phyloP scores from a whole-genome alignment of 192 early-diverging fungal species.

The Diversispora epigaea region DNA sequence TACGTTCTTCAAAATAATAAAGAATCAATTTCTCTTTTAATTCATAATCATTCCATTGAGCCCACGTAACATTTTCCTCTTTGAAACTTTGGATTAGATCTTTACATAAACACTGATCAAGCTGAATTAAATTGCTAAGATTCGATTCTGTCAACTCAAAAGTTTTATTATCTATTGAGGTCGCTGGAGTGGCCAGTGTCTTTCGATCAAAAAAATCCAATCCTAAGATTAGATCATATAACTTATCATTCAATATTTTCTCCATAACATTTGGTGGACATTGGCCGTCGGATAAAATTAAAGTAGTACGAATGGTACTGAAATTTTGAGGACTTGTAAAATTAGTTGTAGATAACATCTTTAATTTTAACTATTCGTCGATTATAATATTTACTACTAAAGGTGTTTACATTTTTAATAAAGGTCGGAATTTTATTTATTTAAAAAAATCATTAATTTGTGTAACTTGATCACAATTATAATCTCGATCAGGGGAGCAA shows the following conservation, averaged over 20 bases:
- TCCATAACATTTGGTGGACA: slow-evolving; percentile 22
- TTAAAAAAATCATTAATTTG: too few species aligned
- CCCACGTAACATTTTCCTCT: slow-evolving; percentile 7
- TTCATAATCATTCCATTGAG: neutral
- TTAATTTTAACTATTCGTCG: too few species aligned
- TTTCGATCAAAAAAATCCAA: slow-evolving; percentile 15
- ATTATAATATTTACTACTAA: too few species aligned
- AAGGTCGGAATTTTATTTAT: too few species aligned
- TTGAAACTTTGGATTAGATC: slow-evolving; percentile 3
- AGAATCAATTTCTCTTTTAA: neutral
- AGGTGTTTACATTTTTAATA: too few species aligned
- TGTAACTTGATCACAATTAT: too few species aligned
- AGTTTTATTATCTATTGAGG: neutral
- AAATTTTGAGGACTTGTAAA: neutral
- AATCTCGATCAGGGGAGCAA: too few species aligned
- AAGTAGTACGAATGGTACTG: neutral
- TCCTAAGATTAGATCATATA: neutral
- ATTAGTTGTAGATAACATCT: too few species aligned
- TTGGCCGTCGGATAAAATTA: neutral
- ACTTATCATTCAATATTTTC: slow-evolving; percentile 9
- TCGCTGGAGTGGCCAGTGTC: neutral
- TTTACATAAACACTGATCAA: neutral
- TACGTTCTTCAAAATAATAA: slow-evolving; percentile 18
- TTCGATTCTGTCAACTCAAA: slow-evolving; percentile 4
- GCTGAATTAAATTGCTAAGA: neutral